These are phyloP conservation scores for Pyrenochaeta sp. DNA, from an alignment of 2,329 filamentous ascomycete species.

Conservation along the genomic window DNA sequence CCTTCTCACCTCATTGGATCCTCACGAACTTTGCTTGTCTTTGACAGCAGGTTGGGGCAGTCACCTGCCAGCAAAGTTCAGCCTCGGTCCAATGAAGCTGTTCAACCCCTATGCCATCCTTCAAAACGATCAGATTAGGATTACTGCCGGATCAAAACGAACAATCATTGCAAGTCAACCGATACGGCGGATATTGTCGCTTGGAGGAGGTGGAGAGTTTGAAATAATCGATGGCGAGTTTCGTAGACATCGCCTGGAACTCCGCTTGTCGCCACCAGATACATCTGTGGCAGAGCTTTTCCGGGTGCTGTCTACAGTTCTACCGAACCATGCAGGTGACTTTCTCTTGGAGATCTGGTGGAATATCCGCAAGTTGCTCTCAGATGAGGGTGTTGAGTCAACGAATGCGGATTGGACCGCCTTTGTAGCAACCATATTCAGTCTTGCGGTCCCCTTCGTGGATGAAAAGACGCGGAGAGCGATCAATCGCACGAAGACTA, in stretches of 20 bases:
- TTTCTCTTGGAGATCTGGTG: slow-evolving; percentile 51
- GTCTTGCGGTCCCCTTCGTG: slow-evolving; percentile 48
- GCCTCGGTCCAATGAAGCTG: slow-evolving; percentile 38
- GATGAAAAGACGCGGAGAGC: slow-evolving; percentile 39
- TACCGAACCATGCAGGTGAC: slow-evolving; percentile 48
- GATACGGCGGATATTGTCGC: slow-evolving; percentile 33
- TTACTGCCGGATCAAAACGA: slow-evolving; percentile 45
- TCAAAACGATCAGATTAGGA: slow-evolving; percentile 33
- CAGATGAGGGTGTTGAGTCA: slow-evolving; percentile 15
- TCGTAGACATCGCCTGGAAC: slow-evolving; percentile 42
- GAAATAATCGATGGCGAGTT: slow-evolving; percentile 45
- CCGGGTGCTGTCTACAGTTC: slow-evolving; percentile 40
- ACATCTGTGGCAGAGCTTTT: slow-evolving; percentile 41
- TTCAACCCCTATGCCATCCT: slow-evolving; percentile 46
- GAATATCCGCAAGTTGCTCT: slow-evolving; percentile 41
- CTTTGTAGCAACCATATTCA: slow-evolving; percentile 52
- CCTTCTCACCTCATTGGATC: slow-evolving; percentile 32
- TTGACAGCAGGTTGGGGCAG: slow-evolving; percentile 49
- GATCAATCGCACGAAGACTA: slow-evolving; percentile 23
- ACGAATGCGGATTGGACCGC: slow-evolving; percentile 48
- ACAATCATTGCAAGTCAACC: slow-evolving; percentile 36
- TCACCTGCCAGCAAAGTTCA: slow-evolving; percentile 41
- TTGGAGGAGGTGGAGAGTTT: slow-evolving; percentile 36
- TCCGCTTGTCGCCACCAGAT: slow-evolving; percentile 42
- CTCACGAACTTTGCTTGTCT: slow-evolving; percentile 34